These are phyloP conservation scores for Coemansia sp. DNA, from an alignment of 192 early-diverging fungal genomes.

Conservation along the genomic window DNA sequence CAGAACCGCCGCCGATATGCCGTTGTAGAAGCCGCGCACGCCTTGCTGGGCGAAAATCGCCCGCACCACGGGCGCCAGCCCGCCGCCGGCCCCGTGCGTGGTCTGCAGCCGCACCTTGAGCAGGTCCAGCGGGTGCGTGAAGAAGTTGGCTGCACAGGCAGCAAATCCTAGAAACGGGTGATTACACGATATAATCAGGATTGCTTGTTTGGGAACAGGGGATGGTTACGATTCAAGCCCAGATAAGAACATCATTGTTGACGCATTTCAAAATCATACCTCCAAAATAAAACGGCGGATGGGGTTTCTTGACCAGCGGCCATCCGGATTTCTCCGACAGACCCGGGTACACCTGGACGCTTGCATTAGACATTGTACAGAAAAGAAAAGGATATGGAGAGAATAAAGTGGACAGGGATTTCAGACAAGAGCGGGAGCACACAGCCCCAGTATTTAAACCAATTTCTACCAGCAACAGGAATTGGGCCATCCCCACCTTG, in stretches of 20 bases:
- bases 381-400: neutral
- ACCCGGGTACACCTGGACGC: neutral
- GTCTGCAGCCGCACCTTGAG: constrained; percentile 92
- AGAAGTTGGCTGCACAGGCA: constrained; percentile 51
- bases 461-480: too few relatives aligned
- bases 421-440: too few relatives aligned
- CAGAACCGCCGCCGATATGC: constrained; percentile 67
- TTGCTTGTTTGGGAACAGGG: neutral
- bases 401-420: constrained; percentile 2
- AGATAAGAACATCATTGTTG: neutral
- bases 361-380: constrained; percentile 5
- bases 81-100: constrained; percentile 51
- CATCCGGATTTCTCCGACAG: constrained; percentile 7
- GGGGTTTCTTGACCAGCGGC: constrained; percentile 42
- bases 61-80: constrained; percentile 63
- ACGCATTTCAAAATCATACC: neutral
- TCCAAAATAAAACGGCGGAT: constrained; percentile 43
- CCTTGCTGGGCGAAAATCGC: constrained; percentile 65
- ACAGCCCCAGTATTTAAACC: too few relatives aligned
- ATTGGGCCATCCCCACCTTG: too few relatives aligned
- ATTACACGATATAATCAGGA: constrained; percentile 1
- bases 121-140: constrained; percentile 80
- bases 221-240: too few relatives aligned
- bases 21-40: constrained; percentile 62
- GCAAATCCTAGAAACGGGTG: too few relatives aligned